Evolutionary conservation across 2,329 filamentous ascomycete species (phyloP), one percentile per base, ranked within the genome.

Genomic region (Aspergillus sp.): DNA sequence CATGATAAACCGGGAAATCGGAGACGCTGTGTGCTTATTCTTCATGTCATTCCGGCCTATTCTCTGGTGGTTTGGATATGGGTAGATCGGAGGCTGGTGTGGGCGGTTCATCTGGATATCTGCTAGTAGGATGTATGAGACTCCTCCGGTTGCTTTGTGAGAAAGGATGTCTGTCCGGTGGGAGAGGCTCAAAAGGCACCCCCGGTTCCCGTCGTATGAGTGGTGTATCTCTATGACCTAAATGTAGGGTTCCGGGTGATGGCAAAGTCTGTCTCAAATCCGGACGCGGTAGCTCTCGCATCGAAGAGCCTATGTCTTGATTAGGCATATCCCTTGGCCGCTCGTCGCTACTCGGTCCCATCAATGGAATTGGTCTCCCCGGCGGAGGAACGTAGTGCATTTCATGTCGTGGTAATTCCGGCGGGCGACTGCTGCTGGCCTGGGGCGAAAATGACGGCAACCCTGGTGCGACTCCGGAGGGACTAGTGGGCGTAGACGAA

Each of bases 401-500:
- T 25, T 67, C 69, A 30, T 64, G 59, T 41, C 60, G 66, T 11
- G 61, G 59, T 48, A 63, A 39, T 36, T 66, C 64, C 8, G 59
- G 60, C 3, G 60, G 60, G 17, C 64, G 62, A 25, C 58, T 61
- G 38, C 42, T 62, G 49, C 60, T 60, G 8, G 63, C 30, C 42
- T 64, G 67, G 21, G 66, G 58, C 13, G 64, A 59, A 32, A 71
- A 69, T 8, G 68, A 56, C 25, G 67, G 41, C 10, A 57, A 60
- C 19, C 62, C 61, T 15, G 66, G 61, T n/a, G 67, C 64, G n/a
- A 67, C 42, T n/a, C 57, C 63, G 6, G 68, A 66, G n/a, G 71
- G 71, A 57, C 70, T 75, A 19, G 70, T 70, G 17, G 73, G 73
- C 2, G 70, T 71, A 21, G 72, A 67, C 13, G 70, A 65, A 11